These are phyloP conservation scores for Aspergillus unguis DNA, from an alignment of 2,329 filamentous ascomycete species.

Conservation along the genomic window DNA sequence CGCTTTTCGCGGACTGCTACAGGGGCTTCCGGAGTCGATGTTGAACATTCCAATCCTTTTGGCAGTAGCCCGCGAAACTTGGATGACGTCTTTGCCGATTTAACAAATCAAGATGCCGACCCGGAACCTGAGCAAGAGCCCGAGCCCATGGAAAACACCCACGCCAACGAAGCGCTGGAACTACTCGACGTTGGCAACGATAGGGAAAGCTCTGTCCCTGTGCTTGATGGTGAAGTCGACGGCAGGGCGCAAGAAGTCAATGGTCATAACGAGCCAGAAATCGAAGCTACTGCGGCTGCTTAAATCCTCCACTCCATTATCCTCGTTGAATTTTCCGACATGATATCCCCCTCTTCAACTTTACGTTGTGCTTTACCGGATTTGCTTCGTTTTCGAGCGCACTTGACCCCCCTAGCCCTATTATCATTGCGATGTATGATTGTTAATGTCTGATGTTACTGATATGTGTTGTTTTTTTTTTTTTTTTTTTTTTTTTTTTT, in stretches of 20 bases:
- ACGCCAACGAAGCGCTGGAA: slow-evolving; percentile 48
- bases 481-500: slow-evolving; percentile 12
- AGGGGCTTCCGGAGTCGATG: slow-evolving; percentile 31
- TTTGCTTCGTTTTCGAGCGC: slow-evolving; percentile 5
- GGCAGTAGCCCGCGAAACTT: slow-evolving; percentile 41
- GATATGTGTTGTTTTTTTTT: slow-evolving; percentile 10
- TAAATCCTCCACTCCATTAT: background rate
- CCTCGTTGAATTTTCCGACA: background rate
- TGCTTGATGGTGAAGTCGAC: slow-evolving; percentile 23
- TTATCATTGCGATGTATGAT: slow-evolving; percentile 16
- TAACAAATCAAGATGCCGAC: slow-evolving; percentile 45
- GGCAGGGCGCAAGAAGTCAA: slow-evolving; percentile 23
- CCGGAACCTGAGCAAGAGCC: slow-evolving; percentile 25
- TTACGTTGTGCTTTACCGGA: background rate
- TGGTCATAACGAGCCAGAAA: slow-evolving; percentile 16
- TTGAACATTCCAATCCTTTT: slow-evolving; percentile 32
- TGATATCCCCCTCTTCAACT: background rate
- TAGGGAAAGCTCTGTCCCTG: slow-evolving; percentile 31
- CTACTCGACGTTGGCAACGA: slow-evolving; percentile 40
- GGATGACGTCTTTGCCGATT: slow-evolving; percentile 47
- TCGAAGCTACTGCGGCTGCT: slow-evolving; percentile 9
- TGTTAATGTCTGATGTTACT: slow-evolving; percentile 15
- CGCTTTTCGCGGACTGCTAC: slow-evolving; percentile 36
- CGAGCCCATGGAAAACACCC: slow-evolving; percentile 42
- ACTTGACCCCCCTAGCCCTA: background rate